Evolutionary conservation across 1,284 basidiomycete species (phyloP).

Genomic region (Tremellales sp.): DNA sequence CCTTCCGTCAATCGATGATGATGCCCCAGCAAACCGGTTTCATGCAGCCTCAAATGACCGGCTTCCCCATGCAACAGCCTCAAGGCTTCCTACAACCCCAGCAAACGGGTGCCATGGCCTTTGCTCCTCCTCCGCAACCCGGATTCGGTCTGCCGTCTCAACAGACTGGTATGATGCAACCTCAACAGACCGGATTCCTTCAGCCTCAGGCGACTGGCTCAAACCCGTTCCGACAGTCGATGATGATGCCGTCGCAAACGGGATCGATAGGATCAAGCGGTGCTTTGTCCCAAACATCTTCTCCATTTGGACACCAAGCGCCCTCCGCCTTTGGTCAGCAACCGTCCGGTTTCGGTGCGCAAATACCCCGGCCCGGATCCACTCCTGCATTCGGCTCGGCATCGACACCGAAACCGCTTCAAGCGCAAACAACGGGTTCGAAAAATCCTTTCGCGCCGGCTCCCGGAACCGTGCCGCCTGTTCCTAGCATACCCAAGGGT

Average conservation of each 20-base stretch:
- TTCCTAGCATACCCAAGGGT: conserved; percentile 64
- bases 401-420: conserved; percentile 55
- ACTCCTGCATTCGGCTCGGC: conserved; percentile 48
- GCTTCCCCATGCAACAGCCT: conserved; percentile 53
- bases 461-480: conserved; percentile 51
- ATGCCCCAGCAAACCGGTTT: conserved; percentile 55
- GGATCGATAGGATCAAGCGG: conserved; percentile 12
- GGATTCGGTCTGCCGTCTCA: conserved; percentile 54
- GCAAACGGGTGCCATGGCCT: conserved; percentile 44
- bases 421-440: conserved; percentile 86
- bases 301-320: conserved; percentile 47
- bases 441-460: conserved; percentile 90
- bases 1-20: conserved; percentile 63
- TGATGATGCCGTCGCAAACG: conserved; percentile 21
- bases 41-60: conserved; percentile 59
- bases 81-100: conserved; percentile 64
- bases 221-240: conserved; percentile 63
- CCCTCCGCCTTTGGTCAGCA: conserved; percentile 60
- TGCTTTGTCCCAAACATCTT: conserved; percentile 26
- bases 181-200: conserved; percentile 54
- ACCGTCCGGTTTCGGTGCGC: conserved; percentile 32
- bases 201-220: conserved; percentile 70
- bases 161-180: conserved; percentile 34
- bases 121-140: conserved; percentile 35
- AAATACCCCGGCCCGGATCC: conserved; percentile 29